phyloP scores from a whole-genome alignment of 306 rosid species.

The Boehmeria nivea region DNA sequence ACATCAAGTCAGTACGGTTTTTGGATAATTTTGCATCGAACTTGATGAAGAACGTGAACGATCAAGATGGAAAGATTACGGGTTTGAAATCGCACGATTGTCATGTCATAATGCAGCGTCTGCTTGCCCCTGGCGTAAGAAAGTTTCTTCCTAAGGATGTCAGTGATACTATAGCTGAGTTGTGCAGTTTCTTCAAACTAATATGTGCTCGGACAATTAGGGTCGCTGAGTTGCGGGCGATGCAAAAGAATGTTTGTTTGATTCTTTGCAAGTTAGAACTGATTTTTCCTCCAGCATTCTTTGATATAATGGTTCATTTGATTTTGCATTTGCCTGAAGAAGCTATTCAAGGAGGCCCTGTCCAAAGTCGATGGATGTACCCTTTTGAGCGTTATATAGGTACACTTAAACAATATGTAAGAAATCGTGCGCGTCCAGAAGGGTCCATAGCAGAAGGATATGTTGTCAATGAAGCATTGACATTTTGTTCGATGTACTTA shows the following conservation, averaged over 20 bases:
- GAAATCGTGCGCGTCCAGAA: not conserved
- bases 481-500: constrained; percentile 3
- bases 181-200: not conserved
- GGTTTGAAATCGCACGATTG: too few relatives aligned
- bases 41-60: too few relatives aligned
- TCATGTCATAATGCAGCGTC: not conserved
- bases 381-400: not conserved
- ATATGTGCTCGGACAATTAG: constrained; percentile 1
- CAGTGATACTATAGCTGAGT: not conserved
- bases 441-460: constrained; percentile 4
- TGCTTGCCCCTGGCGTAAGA: not conserved
- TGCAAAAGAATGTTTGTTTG: not conserved
- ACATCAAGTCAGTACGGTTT: too few relatives aligned
- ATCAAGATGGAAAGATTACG: too few relatives aligned
- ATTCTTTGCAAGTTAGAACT: not conserved
- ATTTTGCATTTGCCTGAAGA: not conserved
- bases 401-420: not conserved
- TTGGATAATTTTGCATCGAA: too few relatives aligned
- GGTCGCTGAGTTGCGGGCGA: not conserved
- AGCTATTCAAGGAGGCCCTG: not conserved
- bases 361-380: not conserved
- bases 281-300: not conserved
- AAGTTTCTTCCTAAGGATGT: too few relatives aligned
- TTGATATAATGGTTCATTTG: constrained; percentile 1
- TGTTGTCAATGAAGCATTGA: not conserved